These are phyloP conservation scores for Beauveria rudraprayagi DNA, from an alignment of 2,329 filamentous ascomycete genomes.

Conservation along the genomic window DNA sequence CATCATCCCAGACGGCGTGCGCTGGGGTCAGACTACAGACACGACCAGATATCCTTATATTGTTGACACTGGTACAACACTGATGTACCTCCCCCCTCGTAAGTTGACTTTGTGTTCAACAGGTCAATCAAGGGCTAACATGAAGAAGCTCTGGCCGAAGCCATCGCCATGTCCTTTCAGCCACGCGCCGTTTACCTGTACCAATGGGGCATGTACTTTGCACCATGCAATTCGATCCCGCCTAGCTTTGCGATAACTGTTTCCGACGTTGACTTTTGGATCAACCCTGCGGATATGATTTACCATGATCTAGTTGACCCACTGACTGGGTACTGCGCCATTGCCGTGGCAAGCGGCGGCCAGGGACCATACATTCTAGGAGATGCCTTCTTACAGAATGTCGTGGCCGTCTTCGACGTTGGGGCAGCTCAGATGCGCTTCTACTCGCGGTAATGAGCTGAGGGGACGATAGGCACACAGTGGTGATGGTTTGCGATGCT, in stretches of 20 bases:
- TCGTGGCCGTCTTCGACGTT: slow-evolving; percentile 40
- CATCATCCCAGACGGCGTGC: slow-evolving; percentile 40
- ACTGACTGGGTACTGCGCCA: slow-evolving; percentile 39
- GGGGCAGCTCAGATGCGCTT: slow-evolving; percentile 39
- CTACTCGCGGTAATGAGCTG: slow-evolving; percentile 19
- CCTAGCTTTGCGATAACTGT: slow-evolving; percentile 39
- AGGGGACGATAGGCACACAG: neutral
- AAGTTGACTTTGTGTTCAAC: slow-evolving; percentile 16
- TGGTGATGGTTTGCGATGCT: neutral
- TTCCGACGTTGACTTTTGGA: slow-evolving; percentile 33
- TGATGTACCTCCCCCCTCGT: slow-evolving; percentile 43
- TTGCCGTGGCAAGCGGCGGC: slow-evolving; percentile 37
- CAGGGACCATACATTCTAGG: slow-evolving; percentile 42
- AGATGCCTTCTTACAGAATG: slow-evolving; percentile 42
- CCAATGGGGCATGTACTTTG: slow-evolving; percentile 41
- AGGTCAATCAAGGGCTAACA: neutral
- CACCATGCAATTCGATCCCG: slow-evolving; percentile 37
- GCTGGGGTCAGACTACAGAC: slow-evolving; percentile 34
- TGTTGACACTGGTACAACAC: slow-evolving; percentile 44
- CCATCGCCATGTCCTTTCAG: slow-evolving; percentile 38
- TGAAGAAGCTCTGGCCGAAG: slow-evolving; percentile 34
- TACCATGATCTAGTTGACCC: slow-evolving; percentile 35
- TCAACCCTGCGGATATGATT: slow-evolving; percentile 42
- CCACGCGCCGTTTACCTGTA: slow-evolving; percentile 39
- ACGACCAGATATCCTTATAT: slow-evolving; percentile 39